phyloP scores from a whole-genome alignment of 1,139 yeast species.

The Candida pseudoviswanathii region DNA sequence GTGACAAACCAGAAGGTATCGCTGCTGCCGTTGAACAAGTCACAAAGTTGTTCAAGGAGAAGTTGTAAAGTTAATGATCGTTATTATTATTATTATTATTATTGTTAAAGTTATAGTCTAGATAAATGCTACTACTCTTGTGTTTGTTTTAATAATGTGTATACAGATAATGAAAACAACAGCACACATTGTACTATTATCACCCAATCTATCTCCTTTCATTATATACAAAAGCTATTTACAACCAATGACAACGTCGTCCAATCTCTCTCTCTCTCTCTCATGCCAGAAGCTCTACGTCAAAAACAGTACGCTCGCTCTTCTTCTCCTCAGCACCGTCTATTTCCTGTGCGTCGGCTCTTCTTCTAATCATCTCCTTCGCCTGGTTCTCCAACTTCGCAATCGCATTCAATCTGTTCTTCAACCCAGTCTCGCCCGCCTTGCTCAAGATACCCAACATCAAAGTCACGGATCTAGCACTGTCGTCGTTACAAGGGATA shows the following conservation, averaged over 20 bases:
- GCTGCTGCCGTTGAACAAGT: constrained; percentile 74
- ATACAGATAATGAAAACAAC: background rate
- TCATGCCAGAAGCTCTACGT: background rate
- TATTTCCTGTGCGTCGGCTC: background rate
- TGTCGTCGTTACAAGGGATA: constrained; percentile 94
- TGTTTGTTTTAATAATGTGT: background rate
- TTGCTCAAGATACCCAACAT: constrained; percentile 80
- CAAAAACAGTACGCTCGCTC: background rate
- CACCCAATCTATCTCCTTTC: background rate
- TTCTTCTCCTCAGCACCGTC: background rate
- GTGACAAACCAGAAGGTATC: constrained; percentile 74
- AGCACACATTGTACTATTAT: too few species aligned
- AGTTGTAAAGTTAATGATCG: constrained; percentile 35
- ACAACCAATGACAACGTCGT: constrained; percentile 2
- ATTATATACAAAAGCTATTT: background rate
- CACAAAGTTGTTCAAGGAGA: constrained; percentile 57
- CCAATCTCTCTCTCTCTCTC: too few species aligned
- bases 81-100: background rate
- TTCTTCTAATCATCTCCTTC: background rate
- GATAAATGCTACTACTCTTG: background rate
- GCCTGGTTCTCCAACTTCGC: constrained; percentile 13
- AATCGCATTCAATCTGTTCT: constrained; percentile 51
- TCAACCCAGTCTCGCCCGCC: constrained; percentile 81
- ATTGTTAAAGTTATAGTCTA: constrained; percentile 1
- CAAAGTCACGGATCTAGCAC: constrained; percentile 77